phyloP scores from a whole-genome alignment of 2,329 filamentous ascomycete species.

The Talaromyces verruculosus region DNA sequence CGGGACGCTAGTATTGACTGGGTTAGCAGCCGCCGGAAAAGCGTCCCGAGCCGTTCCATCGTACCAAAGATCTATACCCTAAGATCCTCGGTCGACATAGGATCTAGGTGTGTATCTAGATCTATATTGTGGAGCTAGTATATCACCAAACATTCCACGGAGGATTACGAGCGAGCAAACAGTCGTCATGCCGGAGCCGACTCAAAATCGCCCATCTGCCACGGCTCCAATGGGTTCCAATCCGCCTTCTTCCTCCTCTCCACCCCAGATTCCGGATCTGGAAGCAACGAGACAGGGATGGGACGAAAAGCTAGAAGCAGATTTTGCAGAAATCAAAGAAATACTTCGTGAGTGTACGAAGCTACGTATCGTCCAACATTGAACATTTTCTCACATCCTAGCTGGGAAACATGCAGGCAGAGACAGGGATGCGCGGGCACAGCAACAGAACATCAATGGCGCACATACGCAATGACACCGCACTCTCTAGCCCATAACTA shows the following conservation, averaged over 20 bases:
- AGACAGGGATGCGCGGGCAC: not conserved
- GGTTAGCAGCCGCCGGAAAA: slow-evolving; percentile 19
- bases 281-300: slow-evolving; percentile 11
- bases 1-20: slow-evolving; percentile 10
- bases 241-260: slow-evolving; percentile 3
- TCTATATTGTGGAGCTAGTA: not conserved
- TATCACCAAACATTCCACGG: not conserved
- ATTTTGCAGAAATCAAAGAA: slow-evolving; percentile 12
- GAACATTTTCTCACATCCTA: not conserved
- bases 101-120: not conserved
- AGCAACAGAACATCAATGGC: not conserved
- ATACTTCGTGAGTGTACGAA: slow-evolving; percentile 11
- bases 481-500: not conserved
- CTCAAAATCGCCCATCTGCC: not conserved
- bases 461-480: slow-evolving; percentile 6
- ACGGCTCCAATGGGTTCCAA: not conserved
- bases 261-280: slow-evolving; percentile 12
- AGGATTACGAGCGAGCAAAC: not conserved
- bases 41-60: slow-evolving; percentile 18
- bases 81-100: not conserved
- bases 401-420: slow-evolving; percentile 1
- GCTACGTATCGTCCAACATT: too few relatives aligned
- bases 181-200: slow-evolving; percentile 11
- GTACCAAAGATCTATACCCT: slow-evolving; percentile 1
- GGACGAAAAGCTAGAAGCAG: slow-evolving; percentile 6